These are phyloP conservation scores for Pleurotus djamor DNA, from an alignment of 768 basidiomycete genomes.

Conservation along the genomic window DNA sequence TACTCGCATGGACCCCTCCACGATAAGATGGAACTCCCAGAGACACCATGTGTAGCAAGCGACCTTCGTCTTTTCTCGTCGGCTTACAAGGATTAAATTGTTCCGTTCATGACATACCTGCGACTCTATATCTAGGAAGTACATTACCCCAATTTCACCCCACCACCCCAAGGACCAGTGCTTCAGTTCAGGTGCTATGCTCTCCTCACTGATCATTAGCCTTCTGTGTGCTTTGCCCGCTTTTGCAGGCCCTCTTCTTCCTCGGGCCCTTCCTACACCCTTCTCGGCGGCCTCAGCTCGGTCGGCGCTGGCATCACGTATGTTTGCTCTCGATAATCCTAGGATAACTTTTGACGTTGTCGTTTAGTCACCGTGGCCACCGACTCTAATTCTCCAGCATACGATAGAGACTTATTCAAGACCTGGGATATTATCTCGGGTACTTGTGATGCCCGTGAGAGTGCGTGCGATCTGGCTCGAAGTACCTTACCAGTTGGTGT, in stretches of 20 bases:
- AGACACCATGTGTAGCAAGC: background rate
- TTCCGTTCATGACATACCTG: background rate
- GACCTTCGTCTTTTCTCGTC: background rate
- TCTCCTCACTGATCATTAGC: background rate
- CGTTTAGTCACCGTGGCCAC: constrained; percentile 34
- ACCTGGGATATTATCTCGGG: constrained; percentile 52
- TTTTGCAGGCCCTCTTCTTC: constrained; percentile 5
- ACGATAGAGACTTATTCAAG: constrained; percentile 37
- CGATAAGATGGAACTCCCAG: background rate
- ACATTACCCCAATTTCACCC: background rate
- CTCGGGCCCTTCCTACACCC: constrained; percentile 7
- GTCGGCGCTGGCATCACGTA: constrained; percentile 7
- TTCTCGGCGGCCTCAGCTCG: constrained; percentile 8
- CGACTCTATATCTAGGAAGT: background rate
- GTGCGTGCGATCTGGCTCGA: constrained; percentile 21
- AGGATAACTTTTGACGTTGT: no score
- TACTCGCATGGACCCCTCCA: background rate
- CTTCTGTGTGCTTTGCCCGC: no score
- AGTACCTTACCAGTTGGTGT: background rate
- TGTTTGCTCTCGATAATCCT: background rate
- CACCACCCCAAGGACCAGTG: background rate
- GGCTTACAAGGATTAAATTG: background rate
- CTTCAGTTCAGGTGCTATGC: background rate
- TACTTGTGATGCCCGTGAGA: constrained; percentile 50
- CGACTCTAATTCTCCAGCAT: constrained; percentile 40